Percentiles rank a stretch among this genome's conserved stretches.
Conservation (phyloP, 495 filamentous ascomycete species). For the Acidomyces sp. region DNA sequence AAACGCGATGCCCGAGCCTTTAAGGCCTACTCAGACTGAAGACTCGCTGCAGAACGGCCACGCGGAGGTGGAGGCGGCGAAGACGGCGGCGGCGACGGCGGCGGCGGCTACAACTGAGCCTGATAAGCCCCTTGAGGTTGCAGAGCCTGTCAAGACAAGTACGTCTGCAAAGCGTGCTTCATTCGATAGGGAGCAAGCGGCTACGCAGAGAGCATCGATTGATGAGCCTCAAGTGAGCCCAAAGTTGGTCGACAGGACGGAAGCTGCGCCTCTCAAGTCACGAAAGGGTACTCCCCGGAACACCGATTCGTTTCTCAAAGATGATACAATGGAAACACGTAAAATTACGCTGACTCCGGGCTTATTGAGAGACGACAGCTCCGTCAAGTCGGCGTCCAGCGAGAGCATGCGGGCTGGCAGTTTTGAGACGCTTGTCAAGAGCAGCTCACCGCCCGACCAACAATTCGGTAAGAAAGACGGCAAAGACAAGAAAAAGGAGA, state of each 20-base stretch:
- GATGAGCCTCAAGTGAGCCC: slow-evolving; percentile 17
- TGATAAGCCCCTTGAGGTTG: slow-evolving; percentile 5
- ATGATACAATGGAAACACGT: slow-evolving; percentile 84
- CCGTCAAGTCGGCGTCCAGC: slow-evolving; percentile 8
- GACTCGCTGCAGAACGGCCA: slow-evolving; percentile 17
- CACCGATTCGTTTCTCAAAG: slow-evolving; percentile 93
- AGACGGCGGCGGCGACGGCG: slow-evolving; percentile 20
- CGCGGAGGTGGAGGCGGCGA: slow-evolving; percentile 18
- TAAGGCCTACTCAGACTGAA: slow-evolving; percentile 14
- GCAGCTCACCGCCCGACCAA: slow-evolving; percentile 33
- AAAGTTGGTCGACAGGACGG: slow-evolving; percentile 15
- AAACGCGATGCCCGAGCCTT: slow-evolving; percentile 19
- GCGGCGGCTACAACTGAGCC: slow-evolving; percentile 17
- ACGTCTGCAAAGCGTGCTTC: slow-evolving; percentile 10
- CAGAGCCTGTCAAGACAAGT: slow-evolving; percentile 4
- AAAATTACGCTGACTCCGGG: slow-evolving; percentile 97
- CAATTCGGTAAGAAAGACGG: slow-evolving; percentile 49
- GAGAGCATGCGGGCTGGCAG: slow-evolving; percentile 21
- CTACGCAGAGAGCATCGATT: slow-evolving; percentile 7
- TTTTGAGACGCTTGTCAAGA: slow-evolving; percentile 48
- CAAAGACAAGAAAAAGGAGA: slow-evolving; percentile 85
- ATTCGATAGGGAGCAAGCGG: slow-evolving; percentile 17
- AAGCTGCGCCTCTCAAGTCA: slow-evolving; percentile 40
- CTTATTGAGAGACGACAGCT: slow-evolving; percentile 72
- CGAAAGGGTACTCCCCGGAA: slow-evolving; percentile 76